Conservation (phyloP, 768 basidiomycete species). For the Hypholoma fasciculare region DNA sequence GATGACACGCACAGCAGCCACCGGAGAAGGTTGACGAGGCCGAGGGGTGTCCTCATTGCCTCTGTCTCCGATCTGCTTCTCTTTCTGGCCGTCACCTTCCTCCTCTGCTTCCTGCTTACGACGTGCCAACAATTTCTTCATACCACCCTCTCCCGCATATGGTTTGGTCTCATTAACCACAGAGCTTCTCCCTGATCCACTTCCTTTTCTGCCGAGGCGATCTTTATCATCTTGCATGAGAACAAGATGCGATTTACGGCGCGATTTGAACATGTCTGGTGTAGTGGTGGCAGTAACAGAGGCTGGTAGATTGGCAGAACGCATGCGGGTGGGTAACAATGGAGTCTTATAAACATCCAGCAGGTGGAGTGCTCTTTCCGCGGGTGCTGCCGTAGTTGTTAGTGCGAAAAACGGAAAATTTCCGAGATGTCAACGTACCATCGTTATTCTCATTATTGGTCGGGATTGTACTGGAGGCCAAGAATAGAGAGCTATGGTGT, state of each 20-base stretch:
- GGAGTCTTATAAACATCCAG: conserved; percentile 81
- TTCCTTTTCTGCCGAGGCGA: conserved; percentile 42
- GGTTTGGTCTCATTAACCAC: conserved; percentile 64
- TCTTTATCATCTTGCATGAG: conserved; percentile 67
- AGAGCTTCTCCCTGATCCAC: conserved; percentile 38
- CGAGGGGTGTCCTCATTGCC: conserved; percentile 7
- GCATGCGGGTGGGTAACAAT: conserved; percentile 62
- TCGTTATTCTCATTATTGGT: conserved; percentile 23
- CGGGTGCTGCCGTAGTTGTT: conserved; percentile 39
- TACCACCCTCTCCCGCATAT: conserved; percentile 76
- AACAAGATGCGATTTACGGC: conserved; percentile 40
- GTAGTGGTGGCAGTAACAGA: conserved; percentile 35
- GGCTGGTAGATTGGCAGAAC: conserved; percentile 33
- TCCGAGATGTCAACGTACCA: conserved; percentile 23
- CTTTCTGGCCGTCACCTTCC: conserved; percentile 24
- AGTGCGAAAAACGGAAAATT: conserved; percentile 2
- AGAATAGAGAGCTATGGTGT: conserved; percentile 53
- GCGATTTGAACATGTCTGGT: conserved; percentile 66
- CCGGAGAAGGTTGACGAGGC: conserved; percentile 14
- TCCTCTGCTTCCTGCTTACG: conserved; percentile 58
- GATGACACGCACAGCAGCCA: conserved; percentile 2
- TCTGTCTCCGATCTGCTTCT: conserved; percentile 23
- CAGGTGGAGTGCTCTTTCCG: conserved; percentile 69
- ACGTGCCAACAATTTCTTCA: conserved; percentile 73
- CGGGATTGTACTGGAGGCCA: conserved; percentile 37